Evolutionary conservation across 2,329 filamentous ascomycete species (phyloP), one percentile per base, ranked within the genome.

Genomic region (Diaporthe longicolla): DNA sequence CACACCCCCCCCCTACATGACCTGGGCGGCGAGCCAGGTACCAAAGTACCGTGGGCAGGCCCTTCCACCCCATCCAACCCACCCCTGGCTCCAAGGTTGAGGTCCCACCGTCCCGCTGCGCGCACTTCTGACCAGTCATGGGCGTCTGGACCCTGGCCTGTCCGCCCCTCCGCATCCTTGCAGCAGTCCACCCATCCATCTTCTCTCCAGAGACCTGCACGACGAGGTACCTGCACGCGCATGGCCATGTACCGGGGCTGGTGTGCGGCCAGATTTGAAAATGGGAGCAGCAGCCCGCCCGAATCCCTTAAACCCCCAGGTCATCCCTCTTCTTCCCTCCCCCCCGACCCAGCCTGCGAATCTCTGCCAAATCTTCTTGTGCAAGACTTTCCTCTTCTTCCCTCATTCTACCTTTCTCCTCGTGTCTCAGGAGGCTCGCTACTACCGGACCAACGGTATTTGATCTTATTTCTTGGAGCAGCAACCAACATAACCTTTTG

Each of bases 371-470:
- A 81, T 79, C 82, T 78, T 81, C 81, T 78, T 81, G 77, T 82
- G 81, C 82, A 83, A 84, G 82, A 84, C 81, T 82, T 82, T 82
- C 79, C 83, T 82, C 82, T 81, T 80, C 78, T 77, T 80, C 80
- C 81, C 79, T 81, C 79, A 80, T 80, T 79, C 77, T 77, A 78
- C 78, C 77, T 77, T 78, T 78, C 77, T 68, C 78, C 78, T 78
- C 79, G 75, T 79, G 79, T 78, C 78, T 78, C 79, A 79, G 79
- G 80, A 81, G 79, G 78, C 79, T 80, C 78, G 78, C 79, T 77
- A 75, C 65, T 78, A 77, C 77, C 76, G 76, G 79, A 75, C 73
- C 65, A 70, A 69, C 54, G 74, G 73, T 72, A 78, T 79, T 79
- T 77, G 72, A 57, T 76, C 77, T 76, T 76, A 75, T 75, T 76